A percentile compares a stretch with the other conserved stretches of the same genome.
These are phyloP conservation scores for Tylopilus felleus DNA, from an alignment of 768 basidiomycete genomes.

Conservation along the genomic window DNA sequence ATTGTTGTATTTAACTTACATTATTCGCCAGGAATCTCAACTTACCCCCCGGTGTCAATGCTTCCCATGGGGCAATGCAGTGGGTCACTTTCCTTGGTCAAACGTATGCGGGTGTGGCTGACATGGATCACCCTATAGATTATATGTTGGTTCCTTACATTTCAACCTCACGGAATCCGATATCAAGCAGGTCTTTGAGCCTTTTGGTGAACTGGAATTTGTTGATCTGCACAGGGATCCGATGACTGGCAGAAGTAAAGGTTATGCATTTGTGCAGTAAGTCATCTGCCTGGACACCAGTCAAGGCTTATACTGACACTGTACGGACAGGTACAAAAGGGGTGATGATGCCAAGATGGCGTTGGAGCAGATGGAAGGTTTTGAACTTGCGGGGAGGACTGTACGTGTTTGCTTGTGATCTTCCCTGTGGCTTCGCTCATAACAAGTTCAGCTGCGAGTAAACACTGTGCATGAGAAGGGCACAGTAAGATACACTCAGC, in stretches of 20 bases:
- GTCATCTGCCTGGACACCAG: constrained; percentile 23
- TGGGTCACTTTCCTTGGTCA: constrained; percentile 41
- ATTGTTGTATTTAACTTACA: constrained; percentile 9
- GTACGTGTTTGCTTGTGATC: constrained; percentile 40
- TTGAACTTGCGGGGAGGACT: constrained; percentile 92
- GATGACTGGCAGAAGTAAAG: constrained; percentile 93
- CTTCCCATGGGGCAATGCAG: constrained; percentile 83
- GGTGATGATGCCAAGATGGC: constrained; percentile 96
- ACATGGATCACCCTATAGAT: constrained; percentile 41
- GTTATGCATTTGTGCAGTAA: constrained; percentile 96
- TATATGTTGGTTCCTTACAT: constrained; percentile 96
- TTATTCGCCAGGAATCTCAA: constrained; percentile 61
- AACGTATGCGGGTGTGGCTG: constrained; percentile 7
- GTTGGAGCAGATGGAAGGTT: constrained; percentile 97
- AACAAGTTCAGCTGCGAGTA: constrained; percentile 61
- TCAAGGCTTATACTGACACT: constrained; percentile 1
- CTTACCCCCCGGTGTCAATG: constrained; percentile 79
- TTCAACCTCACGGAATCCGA: constrained; percentile 97
- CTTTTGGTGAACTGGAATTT: constrained; percentile 97
- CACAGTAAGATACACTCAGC: constrained; percentile 66
- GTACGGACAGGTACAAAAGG: constrained; percentile 69
- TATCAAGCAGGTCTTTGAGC: constrained; percentile 98
- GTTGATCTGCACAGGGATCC: constrained; percentile 97
- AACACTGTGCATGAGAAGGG: constrained; percentile 94
- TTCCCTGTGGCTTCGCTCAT: constrained; percentile 15